A percentile compares a stretch with the other conserved stretches of the same genome.
These are phyloP conservation scores for Homolaphlyctis polyrhiza DNA, from an alignment of 371 early-diverging fungal genomes.

Conservation along the genomic window DNA sequence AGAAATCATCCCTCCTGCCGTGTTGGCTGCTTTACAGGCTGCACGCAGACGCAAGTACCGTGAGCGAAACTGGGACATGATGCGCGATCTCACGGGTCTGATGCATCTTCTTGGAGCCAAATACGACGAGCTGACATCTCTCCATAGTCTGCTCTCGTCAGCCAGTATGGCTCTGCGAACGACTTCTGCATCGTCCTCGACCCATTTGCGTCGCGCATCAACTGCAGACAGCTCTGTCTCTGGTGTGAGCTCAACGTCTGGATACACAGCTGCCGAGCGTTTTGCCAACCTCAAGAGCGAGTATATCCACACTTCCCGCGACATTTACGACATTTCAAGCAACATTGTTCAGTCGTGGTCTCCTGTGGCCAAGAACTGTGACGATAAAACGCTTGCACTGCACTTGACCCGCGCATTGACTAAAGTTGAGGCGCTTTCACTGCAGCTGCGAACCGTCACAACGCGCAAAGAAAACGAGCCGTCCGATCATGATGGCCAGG, in stretches of 20 bases:
- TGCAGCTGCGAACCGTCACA: slow-evolving; percentile 6
- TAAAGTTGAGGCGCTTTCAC: slow-evolving; percentile 5
- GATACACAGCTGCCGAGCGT: neutral
- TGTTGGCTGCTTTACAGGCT: neutral
- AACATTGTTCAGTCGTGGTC: slow-evolving; percentile 3
- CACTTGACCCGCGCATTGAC: neutral
- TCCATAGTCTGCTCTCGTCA: neutral
- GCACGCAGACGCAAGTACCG: neutral
- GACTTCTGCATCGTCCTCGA: neutral
- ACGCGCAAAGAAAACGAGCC: neutral
- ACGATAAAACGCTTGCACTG: neutral
- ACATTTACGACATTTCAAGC: slow-evolving; percentile 4
- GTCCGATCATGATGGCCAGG: neutral
- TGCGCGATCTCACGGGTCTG: slow-evolving; percentile 1
- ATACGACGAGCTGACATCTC: neutral
- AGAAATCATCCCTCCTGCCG: neutral
- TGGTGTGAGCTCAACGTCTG: too few species aligned
- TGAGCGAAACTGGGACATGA: slow-evolving; percentile 1
- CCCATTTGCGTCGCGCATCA: neutral
- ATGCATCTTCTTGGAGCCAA: neutral
- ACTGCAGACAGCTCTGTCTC: neutral
- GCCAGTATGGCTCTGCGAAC: neutral
- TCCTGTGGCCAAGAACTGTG: slow-evolving; percentile 1
- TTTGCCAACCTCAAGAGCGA: neutral
- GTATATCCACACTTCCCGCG: slow-evolving; percentile 6